phyloP scores from a whole-genome alignment of 805 yeast genomes.

The Yamadazyma nakazawae region DNA sequence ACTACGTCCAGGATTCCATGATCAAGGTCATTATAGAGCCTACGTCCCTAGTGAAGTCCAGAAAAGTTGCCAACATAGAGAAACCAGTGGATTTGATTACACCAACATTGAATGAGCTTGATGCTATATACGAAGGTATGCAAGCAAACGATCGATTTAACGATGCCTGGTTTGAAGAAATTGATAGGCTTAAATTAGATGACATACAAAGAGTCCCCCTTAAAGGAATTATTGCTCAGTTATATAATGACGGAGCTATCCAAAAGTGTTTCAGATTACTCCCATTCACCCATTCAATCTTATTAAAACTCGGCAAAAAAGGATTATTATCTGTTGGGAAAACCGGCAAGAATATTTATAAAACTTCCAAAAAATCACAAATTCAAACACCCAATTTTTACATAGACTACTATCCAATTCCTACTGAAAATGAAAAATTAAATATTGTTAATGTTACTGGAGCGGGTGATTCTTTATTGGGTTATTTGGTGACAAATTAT shows the following conservation, averaged over 20 bases:
- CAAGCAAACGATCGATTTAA: slow-evolving; percentile 34
- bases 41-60: slow-evolving; percentile 66
- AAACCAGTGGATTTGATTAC: slow-evolving; percentile 49
- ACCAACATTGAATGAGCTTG: slow-evolving; percentile 68
- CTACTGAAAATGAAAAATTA: slow-evolving; percentile 25
- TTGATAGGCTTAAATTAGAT: slow-evolving; percentile 53
- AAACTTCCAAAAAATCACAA: slow-evolving; percentile 18
- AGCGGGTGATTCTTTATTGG: slow-evolving; percentile 82
- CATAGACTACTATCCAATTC: slow-evolving; percentile 58
- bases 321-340: slow-evolving; percentile 49
- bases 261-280: slow-evolving; percentile 71
- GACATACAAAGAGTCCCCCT: slow-evolving; percentile 31
- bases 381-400: slow-evolving; percentile 43
- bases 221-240: slow-evolving; percentile 19
- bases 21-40: slow-evolving; percentile 63
- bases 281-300: slow-evolving; percentile 66
- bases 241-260: slow-evolving; percentile 45
- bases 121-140: slow-evolving; percentile 51
- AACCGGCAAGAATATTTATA: slow-evolving; percentile 22
- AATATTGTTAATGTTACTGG: slow-evolving; percentile 71
- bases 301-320: slow-evolving; percentile 63
- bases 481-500: slow-evolving; percentile 47
- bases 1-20: slow-evolving; percentile 8
- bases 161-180: slow-evolving; percentile 71
- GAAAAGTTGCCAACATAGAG: slow-evolving; percentile 38